phyloP scores from a whole-genome alignment of 1,139 yeast species.

The Zygosaccharomyces sapae region DNA sequence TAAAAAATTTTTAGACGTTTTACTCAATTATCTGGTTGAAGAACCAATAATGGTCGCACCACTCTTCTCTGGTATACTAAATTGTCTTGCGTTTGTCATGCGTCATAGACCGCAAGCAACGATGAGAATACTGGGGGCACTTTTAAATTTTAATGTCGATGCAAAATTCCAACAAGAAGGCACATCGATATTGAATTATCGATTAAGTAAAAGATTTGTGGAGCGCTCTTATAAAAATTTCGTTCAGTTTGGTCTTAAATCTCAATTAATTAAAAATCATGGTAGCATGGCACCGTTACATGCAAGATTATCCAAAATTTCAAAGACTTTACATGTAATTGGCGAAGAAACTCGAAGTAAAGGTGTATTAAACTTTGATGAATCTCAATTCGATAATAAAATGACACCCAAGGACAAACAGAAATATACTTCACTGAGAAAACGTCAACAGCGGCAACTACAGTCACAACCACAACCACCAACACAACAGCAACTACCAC shows the following conservation, averaged over 20 bases:
- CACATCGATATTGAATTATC: slow-evolving; percentile 38
- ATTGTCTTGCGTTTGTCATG: slow-evolving; percentile 49
- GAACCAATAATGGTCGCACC: slow-evolving; percentile 54
- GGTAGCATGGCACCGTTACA: slow-evolving; percentile 28
- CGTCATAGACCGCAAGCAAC: slow-evolving; percentile 55
- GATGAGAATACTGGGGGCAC: slow-evolving; percentile 41
- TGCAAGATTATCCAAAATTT: slow-evolving; percentile 31
- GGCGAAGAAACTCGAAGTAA: slow-evolving; percentile 36
- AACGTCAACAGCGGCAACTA: slow-evolving; percentile 7
- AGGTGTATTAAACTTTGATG: slow-evolving; percentile 32
- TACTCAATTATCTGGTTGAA: slow-evolving; percentile 52
- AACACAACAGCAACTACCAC: slow-evolving; percentile 6
- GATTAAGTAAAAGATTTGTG: slow-evolving; percentile 44
- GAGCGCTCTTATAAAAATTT: slow-evolving; percentile 47
- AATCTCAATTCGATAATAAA: slow-evolving; percentile 24
- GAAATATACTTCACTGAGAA: slow-evolving; percentile 20
- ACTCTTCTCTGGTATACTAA: slow-evolving; percentile 51
- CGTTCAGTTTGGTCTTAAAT: slow-evolving; percentile 41
- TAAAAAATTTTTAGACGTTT: slow-evolving; percentile 58
- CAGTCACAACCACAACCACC: slow-evolving; percentile 6
- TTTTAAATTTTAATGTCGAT: slow-evolving; percentile 42
- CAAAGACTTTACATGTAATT: slow-evolving; percentile 34
- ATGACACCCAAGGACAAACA: slow-evolving; percentile 27
- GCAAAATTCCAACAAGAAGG: slow-evolving; percentile 39
- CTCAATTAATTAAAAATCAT: slow-evolving; percentile 33